Evolutionary conservation across 345 rosid genomes (phyloP).

Genomic region (Pseudoturritis turrita): DNA sequence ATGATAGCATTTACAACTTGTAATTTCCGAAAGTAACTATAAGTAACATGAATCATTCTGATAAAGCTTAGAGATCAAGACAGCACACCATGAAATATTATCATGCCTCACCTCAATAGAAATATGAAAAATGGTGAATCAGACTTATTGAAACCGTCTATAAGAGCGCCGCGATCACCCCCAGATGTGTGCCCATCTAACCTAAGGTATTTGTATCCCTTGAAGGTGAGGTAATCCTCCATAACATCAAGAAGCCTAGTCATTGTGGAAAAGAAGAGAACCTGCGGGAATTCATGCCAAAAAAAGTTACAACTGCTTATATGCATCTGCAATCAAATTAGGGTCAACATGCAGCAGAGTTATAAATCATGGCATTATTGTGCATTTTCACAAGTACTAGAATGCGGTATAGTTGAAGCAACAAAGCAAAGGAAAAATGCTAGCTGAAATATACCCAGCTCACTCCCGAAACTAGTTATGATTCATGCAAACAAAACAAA

Average conservation of each 20-base stretch:
- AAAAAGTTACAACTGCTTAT: neutral
- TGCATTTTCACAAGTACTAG: neutral
- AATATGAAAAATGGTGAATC: slow-evolving; percentile 80
- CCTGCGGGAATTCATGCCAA: slow-evolving; percentile 39
- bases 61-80: neutral
- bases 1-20: neutral
- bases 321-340: slow-evolving; percentile 2
- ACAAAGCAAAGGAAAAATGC: neutral
- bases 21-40: neutral
- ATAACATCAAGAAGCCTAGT: slow-evolving; percentile 93
- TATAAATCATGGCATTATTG: neutral
- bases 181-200: slow-evolving; percentile 95
- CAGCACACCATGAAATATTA: neutral
- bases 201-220: slow-evolving; percentile 78
- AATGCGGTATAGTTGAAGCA: neutral
- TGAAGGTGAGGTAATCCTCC: slow-evolving; percentile 80
- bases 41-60: neutral
- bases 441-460: neutral
- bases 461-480: neutral
- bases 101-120: slow-evolving; percentile 65
- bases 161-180: slow-evolving; percentile 84
- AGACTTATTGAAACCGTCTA: slow-evolving; percentile 61
- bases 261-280: slow-evolving; percentile 96
- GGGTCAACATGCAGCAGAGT: slow-evolving; percentile 7
- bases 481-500: neutral